Evolutionary conservation across 495 filamentous ascomycete genomes (phyloP), one percentile per base, ranked within the genome.

Genomic region (Clavariopsis aquatica): DNA sequence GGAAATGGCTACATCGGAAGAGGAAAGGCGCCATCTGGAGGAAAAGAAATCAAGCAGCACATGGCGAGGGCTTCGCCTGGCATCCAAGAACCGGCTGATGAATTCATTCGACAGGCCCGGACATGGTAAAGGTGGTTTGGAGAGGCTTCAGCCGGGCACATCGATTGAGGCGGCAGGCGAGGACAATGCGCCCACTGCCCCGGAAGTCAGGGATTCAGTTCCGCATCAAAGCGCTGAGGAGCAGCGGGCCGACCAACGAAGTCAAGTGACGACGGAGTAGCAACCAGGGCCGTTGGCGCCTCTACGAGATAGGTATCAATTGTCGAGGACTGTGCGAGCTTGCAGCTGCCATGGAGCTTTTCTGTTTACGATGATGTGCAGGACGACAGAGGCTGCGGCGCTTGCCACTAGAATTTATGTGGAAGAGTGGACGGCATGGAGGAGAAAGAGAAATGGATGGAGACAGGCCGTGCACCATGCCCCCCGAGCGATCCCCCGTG

Each of bases 11-110:
- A 83, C 80, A 55, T 83, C 81, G 49, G 85, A 88, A 23, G 87
- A 89, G 60, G 85, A 91, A 60, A 90, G 87, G 72, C 83, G 86
- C 9, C 74, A 72, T 38, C 83, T 89, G 19, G 72, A 84, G 26
- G 86, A 87, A 52, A 77, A 84, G 2, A 95, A 92, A 73, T 82
- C 84, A 23, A 96, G 90, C 79, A 93, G 95, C 76, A 87, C 84
- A 29, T 98, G 94, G 94, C 84, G 91, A 63, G 87, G 89, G 20
- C 78, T 98, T 49, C 85, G 94, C 38, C 83, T 96, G 57, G 88
- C 91, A 3, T 83, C 85, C 43, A 87, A 81, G 69, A 84, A 78
- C 65, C 89, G 86, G 66, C 83, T 97, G 27, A n/a, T n/a, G n/a
- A 81, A 82, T 41, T 72, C 84, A 13, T 96, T 97, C 71, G 91